Evolutionary conservation across 1,284 basidiomycete species (phyloP).

Genomic region (Grifola frondosa): DNA sequence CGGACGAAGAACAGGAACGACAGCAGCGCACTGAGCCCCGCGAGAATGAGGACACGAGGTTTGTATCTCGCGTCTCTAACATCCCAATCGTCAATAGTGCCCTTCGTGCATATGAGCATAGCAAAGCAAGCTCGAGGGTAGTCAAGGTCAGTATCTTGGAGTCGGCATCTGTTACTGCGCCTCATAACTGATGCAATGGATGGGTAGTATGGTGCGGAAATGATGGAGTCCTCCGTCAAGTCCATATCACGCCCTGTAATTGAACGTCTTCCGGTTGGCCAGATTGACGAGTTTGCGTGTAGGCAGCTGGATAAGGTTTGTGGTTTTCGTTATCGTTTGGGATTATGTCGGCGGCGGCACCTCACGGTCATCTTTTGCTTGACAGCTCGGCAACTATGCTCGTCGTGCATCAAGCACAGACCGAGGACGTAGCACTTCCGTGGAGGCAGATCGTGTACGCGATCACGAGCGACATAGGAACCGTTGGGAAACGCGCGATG

Average conservation of each 20-base stretch:
- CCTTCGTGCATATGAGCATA: conserved; percentile 71
- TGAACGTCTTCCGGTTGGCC: conserved; percentile 71
- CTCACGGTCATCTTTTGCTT: background rate
- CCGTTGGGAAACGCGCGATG: conserved; percentile 23
- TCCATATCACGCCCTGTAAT: conserved; percentile 85
- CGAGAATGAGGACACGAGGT: conserved; percentile 34
- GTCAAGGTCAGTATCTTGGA: conserved; percentile 57
- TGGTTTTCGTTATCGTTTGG: conserved; percentile 8
- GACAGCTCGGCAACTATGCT: conserved; percentile 53
- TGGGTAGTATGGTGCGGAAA: conserved; percentile 78
- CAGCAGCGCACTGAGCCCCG: conserved; percentile 3
- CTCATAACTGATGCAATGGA: background rate
- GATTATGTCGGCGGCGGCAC: conserved; percentile 1
- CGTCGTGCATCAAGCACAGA: conserved; percentile 27
- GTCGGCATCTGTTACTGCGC: conserved; percentile 3
- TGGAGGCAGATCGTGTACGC: conserved; percentile 8
- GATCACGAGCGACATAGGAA: conserved; percentile 12
- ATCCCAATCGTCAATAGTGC: conserved; percentile 67
- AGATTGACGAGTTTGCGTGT: conserved; percentile 87
- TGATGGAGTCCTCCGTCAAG: conserved; percentile 85
- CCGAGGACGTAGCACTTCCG: conserved; percentile 12
- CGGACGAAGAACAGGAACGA: background rate
- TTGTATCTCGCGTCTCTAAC: conserved; percentile 50
- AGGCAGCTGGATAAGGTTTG: conserved; percentile 79
- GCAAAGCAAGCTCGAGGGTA: conserved; percentile 75